phyloP scores from a whole-genome alignment of 108 stramenopile species.

The Licmophora abbreviata region DNA sequence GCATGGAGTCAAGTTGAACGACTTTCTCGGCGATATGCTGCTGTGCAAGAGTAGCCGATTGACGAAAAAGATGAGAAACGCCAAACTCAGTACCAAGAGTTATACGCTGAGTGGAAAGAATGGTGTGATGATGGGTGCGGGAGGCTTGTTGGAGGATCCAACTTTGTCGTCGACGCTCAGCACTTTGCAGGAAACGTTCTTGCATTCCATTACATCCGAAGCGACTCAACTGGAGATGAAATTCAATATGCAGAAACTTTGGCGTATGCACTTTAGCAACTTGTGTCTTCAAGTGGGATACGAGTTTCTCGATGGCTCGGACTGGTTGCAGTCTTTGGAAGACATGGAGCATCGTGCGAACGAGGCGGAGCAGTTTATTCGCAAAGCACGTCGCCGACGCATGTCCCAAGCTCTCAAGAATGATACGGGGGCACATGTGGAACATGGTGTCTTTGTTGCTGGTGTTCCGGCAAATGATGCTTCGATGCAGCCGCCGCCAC shows the following conservation, averaged over 20 bases:
- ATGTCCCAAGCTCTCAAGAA: slow-evolving; percentile 49
- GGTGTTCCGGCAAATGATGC: slow-evolving; percentile 16
- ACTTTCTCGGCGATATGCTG: slow-evolving; percentile 67
- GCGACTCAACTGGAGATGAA: slow-evolving; percentile 43
- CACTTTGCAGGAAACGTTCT: slow-evolving; percentile 48
- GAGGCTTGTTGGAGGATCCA: neutral
- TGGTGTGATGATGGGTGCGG: neutral
- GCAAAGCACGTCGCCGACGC: slow-evolving; percentile 44
- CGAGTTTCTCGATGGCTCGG: slow-evolving; percentile 36
- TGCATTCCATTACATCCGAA: slow-evolving; percentile 51
- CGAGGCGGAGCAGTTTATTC: slow-evolving; percentile 32
- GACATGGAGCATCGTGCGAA: slow-evolving; percentile 39
- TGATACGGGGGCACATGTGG: slow-evolving; percentile 13
- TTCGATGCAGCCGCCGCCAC: slow-evolving; percentile 7
- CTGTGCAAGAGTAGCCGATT: slow-evolving; percentile 64
- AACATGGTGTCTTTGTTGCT: slow-evolving; percentile 27
- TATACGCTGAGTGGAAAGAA: slow-evolving; percentile 22
- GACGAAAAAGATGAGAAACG: slow-evolving; percentile 83
- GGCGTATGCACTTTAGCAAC: slow-evolving; percentile 72
- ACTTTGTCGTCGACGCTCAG: slow-evolving; percentile 27
- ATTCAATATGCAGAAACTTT: slow-evolving; percentile 58
- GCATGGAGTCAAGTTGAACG: slow-evolving; percentile 75
- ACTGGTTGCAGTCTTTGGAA: slow-evolving; percentile 61
- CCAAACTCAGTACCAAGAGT: slow-evolving; percentile 55
- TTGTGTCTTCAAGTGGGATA: slow-evolving; percentile 68